Conservation (phyloP, 345 rosid genomes). For the Melastoma malabathricum region DNA sequence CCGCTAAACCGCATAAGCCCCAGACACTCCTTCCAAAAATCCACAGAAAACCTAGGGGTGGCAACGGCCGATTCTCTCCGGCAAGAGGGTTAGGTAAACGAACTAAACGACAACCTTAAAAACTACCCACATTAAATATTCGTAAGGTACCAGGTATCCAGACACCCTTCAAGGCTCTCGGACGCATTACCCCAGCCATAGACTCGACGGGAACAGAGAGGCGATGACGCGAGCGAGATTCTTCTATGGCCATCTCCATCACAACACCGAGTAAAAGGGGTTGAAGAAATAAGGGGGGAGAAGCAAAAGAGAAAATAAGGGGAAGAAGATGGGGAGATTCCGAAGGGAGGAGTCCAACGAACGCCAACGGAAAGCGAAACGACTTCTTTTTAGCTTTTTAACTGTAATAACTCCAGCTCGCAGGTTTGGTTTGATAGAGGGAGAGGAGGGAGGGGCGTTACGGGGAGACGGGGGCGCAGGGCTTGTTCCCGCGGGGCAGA, state of each 20-base stretch:
- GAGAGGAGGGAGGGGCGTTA: too few species aligned
- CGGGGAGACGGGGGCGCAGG: too few species aligned
- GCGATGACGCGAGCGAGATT: constrained; percentile 22
- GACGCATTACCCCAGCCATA: constrained; percentile 32
- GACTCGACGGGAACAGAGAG: constrained; percentile 27
- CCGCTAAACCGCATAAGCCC: too few species aligned
- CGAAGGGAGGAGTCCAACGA: neutral
- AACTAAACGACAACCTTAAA: neutral
- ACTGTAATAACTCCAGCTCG: neutral
- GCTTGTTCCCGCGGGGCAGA: too few species aligned
- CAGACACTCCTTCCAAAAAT: too few species aligned
- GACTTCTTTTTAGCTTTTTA: constrained; percentile 2
- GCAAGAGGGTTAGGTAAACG: neutral
- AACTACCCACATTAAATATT: constrained; percentile 24
- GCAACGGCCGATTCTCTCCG: too few species aligned
- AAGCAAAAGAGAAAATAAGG: neutral
- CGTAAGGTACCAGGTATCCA: constrained; percentile 40
- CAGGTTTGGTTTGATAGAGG: too few species aligned
- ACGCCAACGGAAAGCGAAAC: neutral
- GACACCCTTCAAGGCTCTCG: constrained; percentile 24
- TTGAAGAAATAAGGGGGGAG: neutral
- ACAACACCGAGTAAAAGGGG: neutral
- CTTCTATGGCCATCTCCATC: constrained; percentile 54
- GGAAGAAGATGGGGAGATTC: neutral
- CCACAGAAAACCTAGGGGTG: too few species aligned